Evolutionary conservation across 2,329 filamentous ascomycete genomes (phyloP), one percentile per base, ranked within the genome.

Genomic region (Clonostachys solani): DNA sequence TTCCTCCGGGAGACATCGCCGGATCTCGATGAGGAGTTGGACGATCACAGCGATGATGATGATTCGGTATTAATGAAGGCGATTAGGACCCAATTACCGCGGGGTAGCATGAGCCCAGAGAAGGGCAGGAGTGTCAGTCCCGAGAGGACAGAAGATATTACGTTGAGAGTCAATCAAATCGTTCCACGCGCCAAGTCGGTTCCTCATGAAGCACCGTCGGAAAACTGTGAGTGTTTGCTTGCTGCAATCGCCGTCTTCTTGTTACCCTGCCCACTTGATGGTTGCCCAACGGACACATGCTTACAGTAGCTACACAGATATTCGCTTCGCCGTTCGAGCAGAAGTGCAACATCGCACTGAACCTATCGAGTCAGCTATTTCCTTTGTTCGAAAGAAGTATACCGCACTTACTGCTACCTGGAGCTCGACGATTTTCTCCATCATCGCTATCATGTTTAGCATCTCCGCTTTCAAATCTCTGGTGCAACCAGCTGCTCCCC

Each of bases 321-420:
- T 96, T 58, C 88, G 91, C 54, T 92, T 96, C 67, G 87, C 89
- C 45, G 78, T 95, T 51, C 84, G 88, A 57, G 88, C 91, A 51
- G 91, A 96, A 71, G 87, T 95, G 33, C 88, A 92, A 60, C 91
- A 96, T 60, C 83, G 87, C 47, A 89, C 86, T 42, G 89, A 92
- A 60, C 89, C 89, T 13, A 87, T 96, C 56, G 89, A 95, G 60
- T 78, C 86, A 16, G 77, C 80, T 41, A 75, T 92, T 55, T 76
- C 73, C 46, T 85, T 83, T 50, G 55, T 90, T 49, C 81, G 81
- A 53, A 73, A 69, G 50, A 79, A 75, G 50, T 75, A 87, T 53
- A 71, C 76, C 47, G 66, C 74, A 45, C 68, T 87, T 42, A 90
- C 86, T 4, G 79, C 78, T 50, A 89, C 89, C 12, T 88, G 85